A percentile compares a stretch with the other conserved stretches of the same genome.
These are phyloP conservation scores for Acacia concinna DNA, from an alignment of 331 rosid genomes.

Conservation along the genomic window DNA sequence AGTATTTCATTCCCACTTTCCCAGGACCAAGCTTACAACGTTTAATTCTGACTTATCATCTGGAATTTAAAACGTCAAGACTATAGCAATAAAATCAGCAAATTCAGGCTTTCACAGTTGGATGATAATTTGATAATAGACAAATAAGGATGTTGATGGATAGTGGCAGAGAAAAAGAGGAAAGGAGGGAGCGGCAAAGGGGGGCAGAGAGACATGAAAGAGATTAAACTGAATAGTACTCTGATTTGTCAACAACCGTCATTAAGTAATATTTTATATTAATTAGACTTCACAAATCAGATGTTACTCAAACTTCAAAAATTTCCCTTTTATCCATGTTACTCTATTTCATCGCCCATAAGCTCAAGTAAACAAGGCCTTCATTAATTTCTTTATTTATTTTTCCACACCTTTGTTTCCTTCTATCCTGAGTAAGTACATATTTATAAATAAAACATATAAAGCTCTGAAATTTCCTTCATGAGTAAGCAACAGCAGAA, in stretches of 20 bases:
- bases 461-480: slow-evolving; percentile 6
- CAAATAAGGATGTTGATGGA: neutral
- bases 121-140: slow-evolving; percentile 14
- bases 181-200: neutral
- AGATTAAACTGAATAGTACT: neutral
- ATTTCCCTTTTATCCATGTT: slow-evolving; percentile 5
- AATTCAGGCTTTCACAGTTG: neutral
- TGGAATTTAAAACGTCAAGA: neutral
- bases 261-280: neutral
- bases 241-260: neutral
- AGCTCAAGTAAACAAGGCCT: slow-evolving; percentile 9
- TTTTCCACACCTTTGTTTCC: slow-evolving; percentile 3
- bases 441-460: neutral
- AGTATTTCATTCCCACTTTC: slow-evolving; percentile 2
- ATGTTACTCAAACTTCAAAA: slow-evolving; percentile 12
- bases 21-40: neutral
- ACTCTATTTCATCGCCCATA: neutral
- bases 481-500: slow-evolving; percentile 2
- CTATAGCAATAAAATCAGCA: slow-evolving; percentile 10
- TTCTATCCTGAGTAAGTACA: neutral
- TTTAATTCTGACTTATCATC: neutral
- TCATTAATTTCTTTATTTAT: neutral
- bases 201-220: neutral
- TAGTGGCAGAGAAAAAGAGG: neutral
- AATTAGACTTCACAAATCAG: neutral